Base-by-base conservation (phyloP, 768 basidiomycete species). In the Tylopilus balloui region DNA sequence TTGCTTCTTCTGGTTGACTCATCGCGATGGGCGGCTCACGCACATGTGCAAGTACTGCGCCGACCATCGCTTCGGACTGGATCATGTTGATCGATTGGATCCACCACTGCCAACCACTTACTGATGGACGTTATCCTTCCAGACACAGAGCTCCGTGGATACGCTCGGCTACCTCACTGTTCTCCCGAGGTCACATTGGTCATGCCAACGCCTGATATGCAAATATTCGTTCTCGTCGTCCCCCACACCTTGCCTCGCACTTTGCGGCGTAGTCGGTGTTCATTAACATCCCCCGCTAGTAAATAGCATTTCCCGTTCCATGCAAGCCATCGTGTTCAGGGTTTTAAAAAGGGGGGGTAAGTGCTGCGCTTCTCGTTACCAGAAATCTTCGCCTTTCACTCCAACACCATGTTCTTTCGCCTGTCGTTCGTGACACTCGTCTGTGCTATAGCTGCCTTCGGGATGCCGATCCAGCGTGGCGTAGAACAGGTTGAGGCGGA, bases 401-500 rank as follows among this genome's bases (percentile, higher is more conserved):
- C 21, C 11, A 36, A 2, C 28, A 6, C 35, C 27, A 59, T 59
- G 58, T 25, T 44, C 34, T 28, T 58, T n/a, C 49, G n/a, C 27
- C 41, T 37, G 11, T 54, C 50, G 9, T 42, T 58, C 13, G 35
- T 55, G 31, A 38, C 29, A 6, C 52, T 60, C 32, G 2, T 48
- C 38, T 10, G 55, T 35, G 60, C 52, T 7, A 7, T 49, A 32
- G 35, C 29, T n/a, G 34, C 45, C 23, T 21, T 62, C 36, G 59
- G 52, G 9, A 32, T 31, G n/a, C 52, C 52, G 1, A 36, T 49
- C 39, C 51, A 42, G 45, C 60, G 52, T 36, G 47, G 40, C 42
- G n/a, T 5, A 2, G 4, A 2, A 3, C 3, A 24, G 31, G 24
- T 58, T 9, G 7, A 19, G 35, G 3, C 4, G 1, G 58, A 50